Conservation (phyloP, 2,329 filamentous ascomycete genomes). For the Aspergillus tanneri region DNA sequence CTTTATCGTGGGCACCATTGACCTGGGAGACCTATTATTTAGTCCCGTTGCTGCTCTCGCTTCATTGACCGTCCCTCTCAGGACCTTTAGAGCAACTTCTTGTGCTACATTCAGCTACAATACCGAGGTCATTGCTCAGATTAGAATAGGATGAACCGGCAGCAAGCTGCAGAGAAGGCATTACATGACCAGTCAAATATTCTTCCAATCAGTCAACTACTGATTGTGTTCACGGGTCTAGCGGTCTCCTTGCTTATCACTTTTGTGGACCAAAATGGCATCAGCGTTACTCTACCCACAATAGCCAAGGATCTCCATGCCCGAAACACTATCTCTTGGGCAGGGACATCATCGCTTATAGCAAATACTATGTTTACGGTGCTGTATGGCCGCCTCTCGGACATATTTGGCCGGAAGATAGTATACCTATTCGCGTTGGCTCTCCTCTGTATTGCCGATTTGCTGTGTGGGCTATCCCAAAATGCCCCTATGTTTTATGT, state of each 20-base stretch:
- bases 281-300: constrained; percentile 55
- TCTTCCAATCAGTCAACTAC: constrained; percentile 49
- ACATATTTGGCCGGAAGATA: constrained; percentile 61
- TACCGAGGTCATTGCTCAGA: no score
- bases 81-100: no score
- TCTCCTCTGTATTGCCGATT: constrained; percentile 56
- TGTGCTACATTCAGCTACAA: no score
- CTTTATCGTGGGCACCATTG: no score
- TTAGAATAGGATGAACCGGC: constrained; percentile 29
- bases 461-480: constrained; percentile 59
- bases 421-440: constrained; percentile 56
- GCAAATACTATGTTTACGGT: constrained; percentile 65
- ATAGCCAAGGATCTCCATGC: constrained; percentile 51
- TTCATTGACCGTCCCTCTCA: no score
- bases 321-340: constrained; percentile 61
- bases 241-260: constrained; percentile 55
- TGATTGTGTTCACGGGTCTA: constrained; percentile 53
- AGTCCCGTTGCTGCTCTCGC: no score
- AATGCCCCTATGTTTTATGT: constrained; percentile 60
- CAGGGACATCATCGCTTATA: constrained; percentile 68
- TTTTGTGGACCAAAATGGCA: constrained; percentile 59
- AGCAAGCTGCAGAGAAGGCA: constrained; percentile 44
- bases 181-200: constrained; percentile 60
- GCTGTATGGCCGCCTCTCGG: constrained; percentile 62
- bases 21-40: no score